Evolutionary conservation across 2,329 filamentous ascomycete species (phyloP), one percentile per base, ranked within the genome.

Genomic region (Fusarium tjaetaba): DNA sequence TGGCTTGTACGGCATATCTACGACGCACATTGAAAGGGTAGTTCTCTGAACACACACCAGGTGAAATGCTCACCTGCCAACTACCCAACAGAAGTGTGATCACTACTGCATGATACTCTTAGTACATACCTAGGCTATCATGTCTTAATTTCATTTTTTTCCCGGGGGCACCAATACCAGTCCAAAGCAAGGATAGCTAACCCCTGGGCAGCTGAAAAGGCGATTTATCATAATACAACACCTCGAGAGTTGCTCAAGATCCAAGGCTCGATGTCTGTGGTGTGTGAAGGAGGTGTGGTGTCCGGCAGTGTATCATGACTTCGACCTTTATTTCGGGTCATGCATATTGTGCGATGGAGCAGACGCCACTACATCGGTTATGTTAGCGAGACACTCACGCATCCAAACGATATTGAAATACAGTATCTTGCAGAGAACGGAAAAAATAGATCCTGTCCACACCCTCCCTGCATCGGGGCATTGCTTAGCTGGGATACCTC

Each of bases 171-270:
- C 71, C 71, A 73, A 74, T 74, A 43, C 68, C 55, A 58, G 51
- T 49, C 45, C 39, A 58, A 48, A 58, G 42, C 67, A 60, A 64
- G 62, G 68, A 74, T 72, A 43, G 39, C 43, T 26, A 41, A 61
- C 59, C 71, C 68, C 51, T 68, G 71, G 45, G 10, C 46, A 73
- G 71, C 68, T 64, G 68, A 69, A 64, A 51, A 58, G 39, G 46
- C 68, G 38, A 65, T 38, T 65, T 71, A 63, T 56, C 42, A 64
- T 43, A 58, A 52, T 39, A 51, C 36, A 51, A 39, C 38, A 36
- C 53, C 34, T 67, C 38, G 28, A 41, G 58, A 36, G 34, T 61
- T 51, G 53, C 45, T 46, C 45, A 61, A 52, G 34, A 32, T 41
- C 34, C 30, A 42, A 59, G 45, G n/a, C 20, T 38, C 39, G 18